Conservation (phyloP, 306 rosid species). For the Rosa rugosa region DNA sequence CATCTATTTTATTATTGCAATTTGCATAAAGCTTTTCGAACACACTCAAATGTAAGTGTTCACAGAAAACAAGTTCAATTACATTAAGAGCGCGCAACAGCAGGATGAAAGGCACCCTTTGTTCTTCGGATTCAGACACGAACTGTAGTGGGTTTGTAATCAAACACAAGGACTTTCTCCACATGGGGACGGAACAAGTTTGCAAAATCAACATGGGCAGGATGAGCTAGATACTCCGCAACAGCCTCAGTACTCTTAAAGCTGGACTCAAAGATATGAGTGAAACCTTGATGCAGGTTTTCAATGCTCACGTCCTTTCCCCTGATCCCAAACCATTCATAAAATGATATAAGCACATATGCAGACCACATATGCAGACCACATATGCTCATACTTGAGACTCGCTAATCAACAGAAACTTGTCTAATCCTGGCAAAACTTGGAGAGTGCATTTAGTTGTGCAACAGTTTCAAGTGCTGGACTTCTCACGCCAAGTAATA, state of each 20-base stretch:
- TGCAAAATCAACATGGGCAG: constrained; percentile 69
- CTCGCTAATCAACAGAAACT: neutral
- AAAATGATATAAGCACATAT: neutral
- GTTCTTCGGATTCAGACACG: constrained; percentile 20
- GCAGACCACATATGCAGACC: neutral
- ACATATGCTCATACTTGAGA: neutral
- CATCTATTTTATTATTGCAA: constrained; percentile 9
- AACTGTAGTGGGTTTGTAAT: constrained; percentile 63
- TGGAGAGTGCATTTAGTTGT: neutral
- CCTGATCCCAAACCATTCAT: constrained; percentile 35
- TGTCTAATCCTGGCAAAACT: neutral
- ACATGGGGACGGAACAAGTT: constrained; percentile 39
- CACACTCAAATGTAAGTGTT: neutral
- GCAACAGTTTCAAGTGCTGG: neutral
- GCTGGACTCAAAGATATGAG: constrained; percentile 80
- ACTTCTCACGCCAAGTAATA: neutral
- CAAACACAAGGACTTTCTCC: constrained; percentile 65
- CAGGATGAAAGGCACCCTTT: neutral
- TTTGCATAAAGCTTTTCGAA: neutral
- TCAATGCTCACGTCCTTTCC: constrained; percentile 75
- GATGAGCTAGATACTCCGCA: constrained; percentile 72
- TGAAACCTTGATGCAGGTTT: constrained; percentile 75
- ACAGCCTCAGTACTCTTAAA: constrained; percentile 72
- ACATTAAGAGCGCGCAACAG: constrained; percentile 4
- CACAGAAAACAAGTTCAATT: neutral